A percentile compares a stretch with the other conserved stretches of the same genome.
Evolutionary conservation across 768 basidiomycete genomes (phyloP).

Genomic region (Cystoderma amianthinum): DNA sequence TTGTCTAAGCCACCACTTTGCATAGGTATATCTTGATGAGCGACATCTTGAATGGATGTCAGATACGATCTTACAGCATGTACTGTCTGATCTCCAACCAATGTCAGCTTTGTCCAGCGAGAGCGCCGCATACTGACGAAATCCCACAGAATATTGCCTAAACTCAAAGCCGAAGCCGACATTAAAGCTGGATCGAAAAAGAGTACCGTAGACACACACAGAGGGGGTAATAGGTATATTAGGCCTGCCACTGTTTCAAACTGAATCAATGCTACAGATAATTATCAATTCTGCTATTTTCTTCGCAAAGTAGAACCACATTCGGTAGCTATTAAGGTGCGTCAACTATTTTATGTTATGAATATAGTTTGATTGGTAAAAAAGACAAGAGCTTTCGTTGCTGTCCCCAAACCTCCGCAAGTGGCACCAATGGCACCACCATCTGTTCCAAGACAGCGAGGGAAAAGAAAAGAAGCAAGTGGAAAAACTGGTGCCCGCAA

Average conservation of each 20-base stretch:
- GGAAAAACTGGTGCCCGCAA: slow-evolving; percentile 3
- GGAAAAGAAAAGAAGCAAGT: slow-evolving; percentile 12
- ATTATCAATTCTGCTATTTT: slow-evolving; percentile 82
- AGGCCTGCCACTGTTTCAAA: background rate
- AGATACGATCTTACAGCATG: slow-evolving; percentile 70
- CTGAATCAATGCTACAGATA: background rate
- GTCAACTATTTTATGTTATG: slow-evolving; percentile 4
- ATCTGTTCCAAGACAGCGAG: slow-evolving; percentile 11
- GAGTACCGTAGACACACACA: slow-evolving; percentile 73
- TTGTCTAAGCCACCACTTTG: slow-evolving; percentile 3
- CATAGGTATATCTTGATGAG: slow-evolving; percentile 80
- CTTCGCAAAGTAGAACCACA: slow-evolving; percentile 78
- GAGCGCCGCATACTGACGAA: slow-evolving; percentile 3
- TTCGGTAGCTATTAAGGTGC: slow-evolving; percentile 77
- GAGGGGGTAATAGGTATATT: slow-evolving; percentile 76
- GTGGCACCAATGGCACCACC: background rate
- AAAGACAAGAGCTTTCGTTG: slow-evolving; percentile 33
- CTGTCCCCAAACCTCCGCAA: slow-evolving; percentile 9
- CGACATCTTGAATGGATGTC: slow-evolving; percentile 90
- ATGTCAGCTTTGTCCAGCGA: slow-evolving; percentile 28
- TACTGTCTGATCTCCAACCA: slow-evolving; percentile 73
- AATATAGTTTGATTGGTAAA: background rate
- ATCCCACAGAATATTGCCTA: slow-evolving; percentile 49
- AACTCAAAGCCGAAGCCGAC: slow-evolving; percentile 55
- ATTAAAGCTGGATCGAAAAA: slow-evolving; percentile 46